Evolutionary conservation across 371 early-diverging fungal genomes (phyloP), one percentile per base, ranked within the genome.

Genomic region (Vittaforma corneae): DNA sequence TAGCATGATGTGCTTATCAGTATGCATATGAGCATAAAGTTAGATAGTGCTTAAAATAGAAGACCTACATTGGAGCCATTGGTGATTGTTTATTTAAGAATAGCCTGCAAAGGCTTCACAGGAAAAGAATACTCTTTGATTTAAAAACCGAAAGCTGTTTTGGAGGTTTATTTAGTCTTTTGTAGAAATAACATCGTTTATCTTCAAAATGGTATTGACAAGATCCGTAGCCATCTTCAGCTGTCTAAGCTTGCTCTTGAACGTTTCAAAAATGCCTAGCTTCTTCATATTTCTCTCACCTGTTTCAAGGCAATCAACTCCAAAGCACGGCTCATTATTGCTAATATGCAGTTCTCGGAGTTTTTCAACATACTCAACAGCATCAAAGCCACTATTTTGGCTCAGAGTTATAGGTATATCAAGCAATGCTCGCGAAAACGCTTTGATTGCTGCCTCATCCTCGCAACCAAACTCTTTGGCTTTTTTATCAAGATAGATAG

Each of bases 221-320:
- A 97, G 82, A 82, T 99, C 97, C 46, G 95, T 96, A 22, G 99
- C 93, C 65, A 95, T 83, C 67, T 88, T 79, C 77, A 88, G 87
- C 81, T 97, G 96, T 74, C 92, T 92, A 51, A 91, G 87, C 86
- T 99, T 99, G 57, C 93, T 91, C 56, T 90, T 90, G 67, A 95
- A 83, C 30, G 96, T 92, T 78, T 97, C 98, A 81, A 90, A 92
- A 24, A 97, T 94, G 72, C 86, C 84, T 77, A 89, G 87, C 47
- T 87, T 88, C 78, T 87, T 86, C 98, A 97, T 97, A 79, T 95
- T 87, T 80, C 87, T 88, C 35, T 88, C 85, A 42, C 91, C 69
- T 82, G 86, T 50, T 69, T 83, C 81, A 76, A 89, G 83, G 81
- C 96, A 95, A 78, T 96, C 97, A 65, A 97, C 86, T 65, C 98